These are phyloP conservation scores for Gloeopeniophorella convolvens DNA, from an alignment of 768 basidiomycete genomes.

Conservation along the genomic window DNA sequence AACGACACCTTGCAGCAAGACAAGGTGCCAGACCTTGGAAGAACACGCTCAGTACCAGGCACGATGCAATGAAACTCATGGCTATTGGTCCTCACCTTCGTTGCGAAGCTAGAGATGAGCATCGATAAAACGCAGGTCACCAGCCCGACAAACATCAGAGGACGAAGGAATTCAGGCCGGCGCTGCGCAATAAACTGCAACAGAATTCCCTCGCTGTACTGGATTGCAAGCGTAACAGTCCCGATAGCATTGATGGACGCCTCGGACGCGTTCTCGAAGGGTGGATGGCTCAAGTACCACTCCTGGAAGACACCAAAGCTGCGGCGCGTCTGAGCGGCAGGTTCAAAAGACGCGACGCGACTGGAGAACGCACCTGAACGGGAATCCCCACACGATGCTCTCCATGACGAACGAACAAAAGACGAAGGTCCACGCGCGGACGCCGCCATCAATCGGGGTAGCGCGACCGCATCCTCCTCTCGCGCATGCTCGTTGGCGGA, in stretches of 20 bases:
- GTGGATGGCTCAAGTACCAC: background rate
- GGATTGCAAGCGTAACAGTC: background rate
- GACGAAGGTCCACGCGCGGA: slow-evolving; percentile 24
- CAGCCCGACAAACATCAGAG: slow-evolving; percentile 20
- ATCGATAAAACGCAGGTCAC: slow-evolving; percentile 16
- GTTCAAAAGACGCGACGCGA: background rate
- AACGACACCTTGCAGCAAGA: slow-evolving; percentile 22
- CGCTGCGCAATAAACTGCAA: slow-evolving; percentile 20
- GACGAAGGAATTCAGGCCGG: slow-evolving; percentile 20
- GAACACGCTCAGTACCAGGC: background rate
- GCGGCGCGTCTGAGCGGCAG: background rate
- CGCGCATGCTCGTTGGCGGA: background rate
- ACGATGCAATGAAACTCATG: too few relatives aligned
- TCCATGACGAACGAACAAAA: slow-evolving; percentile 22
- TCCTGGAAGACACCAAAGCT: slow-evolving; percentile 9
- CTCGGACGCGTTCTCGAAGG: slow-evolving; percentile 2
- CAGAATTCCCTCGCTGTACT: slow-evolving; percentile 2
- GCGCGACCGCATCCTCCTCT: slow-evolving; percentile 1
- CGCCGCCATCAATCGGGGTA: slow-evolving; percentile 21
- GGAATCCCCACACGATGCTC: slow-evolving; percentile 23
- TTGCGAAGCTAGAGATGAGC: slow-evolving; percentile 22
- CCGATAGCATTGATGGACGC: slow-evolving; percentile 3
- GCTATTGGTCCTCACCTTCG: slow-evolving; percentile 5
- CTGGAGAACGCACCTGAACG: slow-evolving; percentile 19
- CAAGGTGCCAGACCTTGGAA: slow-evolving; percentile 22